phyloP scores from a whole-genome alignment of 306 rosid genomes.

The Quercus bicolor region DNA sequence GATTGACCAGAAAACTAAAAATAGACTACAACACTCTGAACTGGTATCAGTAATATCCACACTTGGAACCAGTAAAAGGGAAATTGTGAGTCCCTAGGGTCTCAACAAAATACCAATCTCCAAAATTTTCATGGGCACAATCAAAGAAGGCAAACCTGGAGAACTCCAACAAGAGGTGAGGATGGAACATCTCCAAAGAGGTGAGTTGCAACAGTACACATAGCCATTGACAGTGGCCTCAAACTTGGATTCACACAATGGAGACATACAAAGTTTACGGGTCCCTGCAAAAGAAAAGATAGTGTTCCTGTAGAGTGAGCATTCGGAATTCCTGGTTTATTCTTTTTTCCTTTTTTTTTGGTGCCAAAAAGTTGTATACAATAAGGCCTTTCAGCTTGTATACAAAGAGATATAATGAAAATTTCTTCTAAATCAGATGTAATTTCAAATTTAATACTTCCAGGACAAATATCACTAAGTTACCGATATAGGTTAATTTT shows the following conservation, averaged over 20 bases:
- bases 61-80: neutral
- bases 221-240: slow-evolving; percentile 89
- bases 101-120: neutral
- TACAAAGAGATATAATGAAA: neutral
- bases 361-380: neutral
- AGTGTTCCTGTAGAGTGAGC: neutral
- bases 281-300: slow-evolving; percentile 52
- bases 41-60: neutral
- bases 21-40: neutral
- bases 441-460: neutral
- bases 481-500: neutral
- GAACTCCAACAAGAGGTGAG: slow-evolving; percentile 82
- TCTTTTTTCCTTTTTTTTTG: neutral
- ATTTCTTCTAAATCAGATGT: neutral
- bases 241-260: slow-evolving; percentile 73
- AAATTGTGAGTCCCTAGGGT: neutral
- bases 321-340: slow-evolving; percentile 7
- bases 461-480: neutral
- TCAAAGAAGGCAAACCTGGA: slow-evolving; percentile 49
- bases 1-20: too few relatives aligned
- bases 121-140: neutral
- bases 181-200: slow-evolving; percentile 91
- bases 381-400: neutral
- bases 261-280: slow-evolving; percentile 65
- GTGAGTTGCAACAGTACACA: slow-evolving; percentile 73